phyloP scores from a whole-genome alignment of 1,284 basidiomycete species.

The Cryptococcus sp. region DNA sequence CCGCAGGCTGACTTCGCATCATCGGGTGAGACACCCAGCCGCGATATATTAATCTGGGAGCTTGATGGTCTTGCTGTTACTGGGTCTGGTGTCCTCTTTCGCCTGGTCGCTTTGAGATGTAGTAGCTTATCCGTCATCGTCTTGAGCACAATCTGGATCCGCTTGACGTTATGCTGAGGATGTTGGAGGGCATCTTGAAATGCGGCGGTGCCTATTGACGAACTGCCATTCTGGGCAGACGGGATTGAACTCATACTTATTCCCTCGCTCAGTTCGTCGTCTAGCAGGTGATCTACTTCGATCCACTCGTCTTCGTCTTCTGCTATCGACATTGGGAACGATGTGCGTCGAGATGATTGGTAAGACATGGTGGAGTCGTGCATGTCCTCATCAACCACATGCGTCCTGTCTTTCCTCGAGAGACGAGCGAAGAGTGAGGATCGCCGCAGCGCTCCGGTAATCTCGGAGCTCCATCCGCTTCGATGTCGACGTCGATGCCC shows the following conservation, averaged over 20 bases:
- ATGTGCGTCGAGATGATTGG: slow-evolving; percentile 2
- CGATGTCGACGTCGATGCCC: slow-evolving; percentile 26
- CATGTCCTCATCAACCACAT: slow-evolving; percentile 20
- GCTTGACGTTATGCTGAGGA: slow-evolving; percentile 39
- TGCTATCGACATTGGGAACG: neutral
- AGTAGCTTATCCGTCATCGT: slow-evolving; percentile 56
- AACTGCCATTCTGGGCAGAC: slow-evolving; percentile 14
- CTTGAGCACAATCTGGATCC: slow-evolving; percentile 53
- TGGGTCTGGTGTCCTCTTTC: slow-evolving; percentile 12
- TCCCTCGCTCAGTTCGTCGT: slow-evolving; percentile 2
- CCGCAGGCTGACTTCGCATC: neutral
- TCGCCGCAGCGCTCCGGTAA: slow-evolving; percentile 53
- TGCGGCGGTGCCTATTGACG: slow-evolving; percentile 13
- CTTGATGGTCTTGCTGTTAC: neutral
- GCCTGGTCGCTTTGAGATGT: slow-evolving; percentile 51
- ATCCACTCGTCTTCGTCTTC: slow-evolving; percentile 50
- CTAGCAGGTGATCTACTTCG: slow-evolving; percentile 42
- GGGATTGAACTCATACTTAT: slow-evolving; percentile 3
- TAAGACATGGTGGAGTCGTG: slow-evolving; percentile 9
- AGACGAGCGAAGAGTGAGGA: slow-evolving; percentile 39
- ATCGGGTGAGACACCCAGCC: neutral
- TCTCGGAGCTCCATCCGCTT: slow-evolving; percentile 50
- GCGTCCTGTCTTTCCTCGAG: slow-evolving; percentile 21
- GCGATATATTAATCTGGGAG: neutral
- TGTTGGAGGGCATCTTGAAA: slow-evolving; percentile 40